Evolutionary conservation across 148 eudicot species (phyloP), one percentile per base, ranked within the genome.

Genomic region (Tetragonia tetragonoides): DNA sequence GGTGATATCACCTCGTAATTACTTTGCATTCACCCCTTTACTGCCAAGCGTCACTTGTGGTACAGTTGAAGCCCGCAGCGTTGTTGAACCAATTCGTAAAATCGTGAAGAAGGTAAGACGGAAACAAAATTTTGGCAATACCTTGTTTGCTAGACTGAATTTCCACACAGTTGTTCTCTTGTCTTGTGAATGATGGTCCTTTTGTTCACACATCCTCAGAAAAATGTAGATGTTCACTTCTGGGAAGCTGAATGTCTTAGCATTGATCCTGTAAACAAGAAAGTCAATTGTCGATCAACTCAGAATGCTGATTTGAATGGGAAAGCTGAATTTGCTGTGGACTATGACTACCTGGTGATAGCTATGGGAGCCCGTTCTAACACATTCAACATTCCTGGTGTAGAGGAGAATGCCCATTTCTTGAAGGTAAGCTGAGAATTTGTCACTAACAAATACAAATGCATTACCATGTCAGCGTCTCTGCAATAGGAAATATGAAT

Each of bases 371-470:
- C 94, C 64, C 92, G 89, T 42, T 75, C 87, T 40, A 90, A 90
- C 77, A 90, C 94, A 74, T 90, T 90, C 79, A 90, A 90, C 83
- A 90, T 85, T 75, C 92, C 94, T 68, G 94, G 94, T 34, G 94
- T 90, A 28, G 89, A 83, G 60, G 92, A 90, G 85, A 84, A 90
- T 81, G 88, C 89, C 65, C 85, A 84, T 67, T 90, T 89, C 85
- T 83, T 90, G 84, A 90, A 90, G 89, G 94, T 86, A 83, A 51
- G 66, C 7, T 46, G 38, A 51, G 20, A n/a, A 21, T 61, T n/a
- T 68, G 68, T 72, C 6, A 20, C 65, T 66, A 15, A 17, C 9
- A 15, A 24, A 42, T 42, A 17, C 9, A 15, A 40, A 42, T 42
- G 8, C 56, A 59, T 75, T 20, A 3, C 28, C n/a, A 12, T 73